Evolutionary conservation across 768 basidiomycete genomes (phyloP), one percentile per base, ranked within the genome.

Genomic region (Chalciporus pseudorubinellus): DNA sequence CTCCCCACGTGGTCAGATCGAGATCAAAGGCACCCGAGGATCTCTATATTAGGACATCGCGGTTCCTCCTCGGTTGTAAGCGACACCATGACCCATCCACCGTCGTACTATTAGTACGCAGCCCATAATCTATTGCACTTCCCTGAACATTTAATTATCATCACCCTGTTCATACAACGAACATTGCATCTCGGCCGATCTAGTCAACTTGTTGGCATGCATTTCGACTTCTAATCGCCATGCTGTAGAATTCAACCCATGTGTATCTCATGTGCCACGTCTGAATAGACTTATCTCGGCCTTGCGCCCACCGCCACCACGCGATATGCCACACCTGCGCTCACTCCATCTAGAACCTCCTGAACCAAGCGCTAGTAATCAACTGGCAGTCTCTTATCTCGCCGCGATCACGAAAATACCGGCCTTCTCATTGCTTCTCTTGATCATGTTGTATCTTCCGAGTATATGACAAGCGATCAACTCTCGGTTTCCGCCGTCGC

Each of bases 1-100:
- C n/a, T 40, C 0, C 34, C 65, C 65, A 66, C 65, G 65, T 66
- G 65, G 58, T 19, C 18, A 53, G 65, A 67, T 66, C 65, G 63
- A 67, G 64, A 66, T 66, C 60, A 55, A 42, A 44, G 56, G 44
- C 46, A 51, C 53, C 2, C 18, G 18, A 22, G 44, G 46, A 51
- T 61, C 60, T 24, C 54, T 19, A n/a, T 28, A 53, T 46, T 31
- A 12, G 52, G 51, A 16, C 19, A 16, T 28, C 18, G 6, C 38
- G 8, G 8, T 14, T 6, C 12, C 20, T 42, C 40, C n/a, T n/a
- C n/a, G n/a, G n/a, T n/a, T n/a, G n/a, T n/a, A n/a, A n/a, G n/a
- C n/a, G n/a, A n/a, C n/a, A n/a, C n/a, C n/a, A n/a, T n/a, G n/a
- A n/a, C n/a, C n/a, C n/a, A n/a, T n/a, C n/a, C n/a, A n/a, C n/a